Percentiles rank a stretch among this genome's conserved stretches.
Conservation (phyloP, 495 filamentous ascomycete genomes). For the Penicillium odoratum region DNA sequence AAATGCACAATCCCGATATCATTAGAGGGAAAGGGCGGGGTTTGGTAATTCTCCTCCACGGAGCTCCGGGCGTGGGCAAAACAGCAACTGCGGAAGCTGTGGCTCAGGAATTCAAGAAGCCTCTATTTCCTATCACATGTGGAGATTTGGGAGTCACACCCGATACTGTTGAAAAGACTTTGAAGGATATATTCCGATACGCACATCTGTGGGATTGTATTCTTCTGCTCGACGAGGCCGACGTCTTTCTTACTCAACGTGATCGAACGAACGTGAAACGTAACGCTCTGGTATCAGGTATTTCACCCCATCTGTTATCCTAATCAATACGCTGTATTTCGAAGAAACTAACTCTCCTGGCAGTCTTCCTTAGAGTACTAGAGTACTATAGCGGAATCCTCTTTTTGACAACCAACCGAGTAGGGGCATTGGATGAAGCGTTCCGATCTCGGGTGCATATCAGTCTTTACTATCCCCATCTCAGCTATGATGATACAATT, state of each 20-base stretch:
- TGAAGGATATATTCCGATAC: conserved; percentile 49
- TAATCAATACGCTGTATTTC: too few relatives aligned
- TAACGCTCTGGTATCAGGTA: conserved; percentile 4
- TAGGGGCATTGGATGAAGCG: conserved; percentile 51
- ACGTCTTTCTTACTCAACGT: conserved; percentile 8
- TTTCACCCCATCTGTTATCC: too few relatives aligned
- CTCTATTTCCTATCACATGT: conserved; percentile 52
- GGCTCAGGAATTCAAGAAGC: conserved; percentile 51
- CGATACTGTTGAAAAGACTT: conserved; percentile 47
- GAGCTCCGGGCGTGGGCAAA: conserved; percentile 59
- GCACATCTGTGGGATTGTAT: conserved; percentile 53
- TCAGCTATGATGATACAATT: neutral
- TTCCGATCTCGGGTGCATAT: conserved; percentile 55
- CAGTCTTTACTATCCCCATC: conserved; percentile 20
- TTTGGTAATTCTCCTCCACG: conserved; percentile 59
- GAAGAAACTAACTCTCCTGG: too few relatives aligned
- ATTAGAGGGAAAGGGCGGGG: conserved; percentile 52
- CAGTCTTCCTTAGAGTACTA: conserved; percentile 10
- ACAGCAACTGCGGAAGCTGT: conserved; percentile 57
- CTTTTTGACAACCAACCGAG: conserved; percentile 57
- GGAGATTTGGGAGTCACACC: conserved; percentile 53
- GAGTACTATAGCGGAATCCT: conserved; percentile 46
- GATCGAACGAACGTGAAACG: neutral
- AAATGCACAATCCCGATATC: too few relatives aligned
- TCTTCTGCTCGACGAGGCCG: conserved; percentile 35